Evolutionary conservation across 2,329 filamentous ascomycete genomes (phyloP).

Genomic region (Exutisphaerella laricina): DNA sequence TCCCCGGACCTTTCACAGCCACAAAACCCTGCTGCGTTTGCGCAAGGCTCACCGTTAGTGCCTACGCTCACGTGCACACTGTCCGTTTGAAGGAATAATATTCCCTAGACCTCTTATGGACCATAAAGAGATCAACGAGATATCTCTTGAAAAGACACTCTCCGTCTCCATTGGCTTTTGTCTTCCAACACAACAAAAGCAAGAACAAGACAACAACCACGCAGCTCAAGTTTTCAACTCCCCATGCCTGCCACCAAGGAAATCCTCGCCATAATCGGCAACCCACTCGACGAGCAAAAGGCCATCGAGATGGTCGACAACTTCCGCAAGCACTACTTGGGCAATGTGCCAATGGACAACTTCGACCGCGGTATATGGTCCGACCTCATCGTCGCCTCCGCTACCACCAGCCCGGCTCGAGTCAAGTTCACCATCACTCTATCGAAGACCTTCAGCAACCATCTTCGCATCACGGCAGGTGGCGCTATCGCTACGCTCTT

Average conservation of each 20-base stretch:
- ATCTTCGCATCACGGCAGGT: slow-evolving; percentile 14
- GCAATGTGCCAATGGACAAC: slow-evolving; percentile 11
- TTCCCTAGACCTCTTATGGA: too few species aligned
- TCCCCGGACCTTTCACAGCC: too few species aligned
- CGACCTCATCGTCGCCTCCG: slow-evolving; percentile 14
- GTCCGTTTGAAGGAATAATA: too few species aligned
- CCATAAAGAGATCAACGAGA: too few species aligned
- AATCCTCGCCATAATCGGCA: slow-evolving; percentile 11
- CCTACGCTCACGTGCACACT: too few species aligned
- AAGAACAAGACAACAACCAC: too few species aligned
- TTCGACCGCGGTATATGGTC: slow-evolving; percentile 19
- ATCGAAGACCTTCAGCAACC: slow-evolving; percentile 12
- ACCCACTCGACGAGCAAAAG: not conserved
- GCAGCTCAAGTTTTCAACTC: too few species aligned
- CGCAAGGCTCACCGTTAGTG: too few species aligned
- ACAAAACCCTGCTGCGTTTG: too few species aligned
- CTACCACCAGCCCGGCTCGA: slow-evolving; percentile 2
- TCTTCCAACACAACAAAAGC: too few species aligned
- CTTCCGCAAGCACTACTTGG: slow-evolving; percentile 14
- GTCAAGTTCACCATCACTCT: slow-evolving; percentile 4
- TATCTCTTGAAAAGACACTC: too few species aligned
- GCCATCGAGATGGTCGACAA: slow-evolving; percentile 11
- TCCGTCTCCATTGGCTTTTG: too few species aligned
- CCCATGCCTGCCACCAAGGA: slow-evolving; percentile 4
- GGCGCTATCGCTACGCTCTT: slow-evolving; percentile 19